phyloP scores from a whole-genome alignment of 345 rosid species.

The Lumnitzera racemosa region DNA sequence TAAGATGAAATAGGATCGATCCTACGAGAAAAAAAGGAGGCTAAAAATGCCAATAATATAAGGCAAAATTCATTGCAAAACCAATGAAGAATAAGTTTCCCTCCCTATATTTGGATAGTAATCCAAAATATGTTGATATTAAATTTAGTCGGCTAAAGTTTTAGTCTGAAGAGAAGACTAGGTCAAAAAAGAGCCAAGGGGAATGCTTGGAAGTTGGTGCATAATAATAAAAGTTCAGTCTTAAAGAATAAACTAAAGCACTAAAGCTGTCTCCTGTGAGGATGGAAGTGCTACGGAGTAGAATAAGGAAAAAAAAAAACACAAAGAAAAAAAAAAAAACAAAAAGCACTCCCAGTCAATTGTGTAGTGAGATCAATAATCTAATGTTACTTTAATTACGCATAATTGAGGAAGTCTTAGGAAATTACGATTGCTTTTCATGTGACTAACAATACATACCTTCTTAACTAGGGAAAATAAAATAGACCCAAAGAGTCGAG shows the following conservation, averaged over 20 bases:
- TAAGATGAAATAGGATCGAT: too few relatives aligned
- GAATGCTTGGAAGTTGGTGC: conserved; percentile 39
- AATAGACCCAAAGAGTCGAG: background rate
- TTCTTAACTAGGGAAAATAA: background rate
- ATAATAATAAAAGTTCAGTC: background rate
- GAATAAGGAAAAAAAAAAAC: background rate
- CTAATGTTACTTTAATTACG: background rate
- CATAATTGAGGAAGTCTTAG: conserved; percentile 19
- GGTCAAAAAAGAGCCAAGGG: conserved; percentile 26
- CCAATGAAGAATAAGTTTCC: too few relatives aligned
- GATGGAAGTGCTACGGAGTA: too few relatives aligned
- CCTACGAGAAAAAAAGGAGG: too few relatives aligned
- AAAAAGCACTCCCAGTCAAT: background rate
- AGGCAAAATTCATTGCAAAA: too few relatives aligned
- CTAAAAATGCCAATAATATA: too few relatives aligned
- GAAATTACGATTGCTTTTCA: conserved; percentile 20
- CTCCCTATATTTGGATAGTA: too few relatives aligned
- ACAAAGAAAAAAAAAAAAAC: background rate
- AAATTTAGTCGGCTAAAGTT: conserved; percentile 1
- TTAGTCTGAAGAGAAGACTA: conserved; percentile 19
- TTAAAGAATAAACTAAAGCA: background rate
- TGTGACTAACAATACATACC: conserved; percentile 5
- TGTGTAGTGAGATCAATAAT: background rate
- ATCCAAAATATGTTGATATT: too few relatives aligned
- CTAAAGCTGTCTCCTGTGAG: too few relatives aligned